Conservation (phyloP, 2,329 filamentous ascomycete species). For the Pseudogymnoascus sp. region DNA sequence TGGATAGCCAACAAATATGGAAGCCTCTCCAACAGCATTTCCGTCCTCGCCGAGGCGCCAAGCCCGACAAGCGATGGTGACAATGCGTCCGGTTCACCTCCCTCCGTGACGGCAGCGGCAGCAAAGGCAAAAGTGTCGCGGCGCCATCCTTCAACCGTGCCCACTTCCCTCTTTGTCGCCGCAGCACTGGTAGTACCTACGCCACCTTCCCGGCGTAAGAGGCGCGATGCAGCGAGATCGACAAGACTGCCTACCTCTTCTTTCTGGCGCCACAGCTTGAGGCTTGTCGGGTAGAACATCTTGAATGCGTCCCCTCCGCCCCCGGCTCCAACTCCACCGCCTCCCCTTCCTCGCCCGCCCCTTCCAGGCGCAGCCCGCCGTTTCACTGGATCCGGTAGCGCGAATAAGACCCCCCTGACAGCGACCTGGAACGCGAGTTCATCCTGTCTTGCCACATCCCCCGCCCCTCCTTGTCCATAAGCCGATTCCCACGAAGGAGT, state of each 20-base stretch:
- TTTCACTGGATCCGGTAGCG: constrained; percentile 79
- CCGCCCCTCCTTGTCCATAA: constrained; percentile 53
- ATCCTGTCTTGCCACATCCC: constrained; percentile 78
- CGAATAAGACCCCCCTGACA: constrained; percentile 78
- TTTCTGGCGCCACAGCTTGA: constrained; percentile 74
- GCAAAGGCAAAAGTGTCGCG: constrained; percentile 11
- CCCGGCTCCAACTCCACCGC: constrained; percentile 26
- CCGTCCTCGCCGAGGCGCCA: constrained; percentile 56
- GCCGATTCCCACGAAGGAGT: constrained; percentile 64
- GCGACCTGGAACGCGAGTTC: constrained; percentile 92
- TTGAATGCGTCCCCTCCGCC: constrained; percentile 60
- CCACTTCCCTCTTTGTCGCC: constrained; percentile 39
- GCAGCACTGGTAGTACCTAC: constrained; percentile 31
- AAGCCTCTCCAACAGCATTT: constrained; percentile 76
- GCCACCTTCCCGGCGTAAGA: constrained; percentile 47
- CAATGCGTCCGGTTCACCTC: constrained; percentile 21
- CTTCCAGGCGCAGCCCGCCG: constrained; percentile 39
- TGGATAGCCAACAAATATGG: constrained; percentile 64
- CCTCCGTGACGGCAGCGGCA: constrained; percentile 4
- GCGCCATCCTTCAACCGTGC: constrained; percentile 28
- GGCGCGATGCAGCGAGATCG: constrained; percentile 58
- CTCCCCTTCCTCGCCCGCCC: constrained; percentile 30
- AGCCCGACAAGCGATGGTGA: constrained; percentile 45
- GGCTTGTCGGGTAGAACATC: constrained; percentile 85
- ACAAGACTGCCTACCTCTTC: constrained; percentile 75